Conservation (phyloP, 495 filamentous ascomycete species). For the Penicillium bovifimosum region DNA sequence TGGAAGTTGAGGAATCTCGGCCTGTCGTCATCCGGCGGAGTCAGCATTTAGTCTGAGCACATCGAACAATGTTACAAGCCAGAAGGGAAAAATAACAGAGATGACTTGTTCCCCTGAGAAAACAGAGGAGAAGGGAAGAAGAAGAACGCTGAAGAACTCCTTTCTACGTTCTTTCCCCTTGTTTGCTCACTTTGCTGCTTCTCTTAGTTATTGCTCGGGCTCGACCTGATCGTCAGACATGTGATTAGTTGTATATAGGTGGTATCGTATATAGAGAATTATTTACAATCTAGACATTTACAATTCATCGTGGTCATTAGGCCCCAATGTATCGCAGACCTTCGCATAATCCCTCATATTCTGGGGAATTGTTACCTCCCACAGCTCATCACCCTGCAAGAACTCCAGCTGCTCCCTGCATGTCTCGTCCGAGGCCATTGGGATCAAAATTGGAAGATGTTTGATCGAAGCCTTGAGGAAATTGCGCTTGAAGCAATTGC, state of each 20-base stretch:
- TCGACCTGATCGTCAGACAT: no score
- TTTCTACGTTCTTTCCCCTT: no score
- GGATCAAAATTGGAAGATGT: constrained; percentile 30
- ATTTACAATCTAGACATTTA: constrained; percentile 3
- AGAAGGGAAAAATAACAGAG: no score
- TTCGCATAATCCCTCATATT: constrained; percentile 43
- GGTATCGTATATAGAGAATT: not conserved
- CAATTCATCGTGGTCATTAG: constrained; percentile 23
- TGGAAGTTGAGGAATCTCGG: constrained; percentile 2
- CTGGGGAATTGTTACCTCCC: constrained; percentile 37
- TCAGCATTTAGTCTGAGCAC: no score
- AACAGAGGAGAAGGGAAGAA: no score
- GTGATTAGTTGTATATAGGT: no score
- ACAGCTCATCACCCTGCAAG: constrained; percentile 32
- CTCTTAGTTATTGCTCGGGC: no score
- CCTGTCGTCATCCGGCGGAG: constrained; percentile 15
- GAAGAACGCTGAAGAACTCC: no score
- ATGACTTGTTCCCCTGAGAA: no score
- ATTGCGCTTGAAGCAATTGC: constrained; percentile 41
- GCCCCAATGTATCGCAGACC: constrained; percentile 29
- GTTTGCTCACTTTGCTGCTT: no score
- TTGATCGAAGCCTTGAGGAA: constrained; percentile 33
- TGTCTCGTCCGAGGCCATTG: constrained; percentile 36
- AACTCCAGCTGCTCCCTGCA: constrained; percentile 35
- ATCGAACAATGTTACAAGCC: no score